Evolutionary conservation across 352 stramenopile genomes (phyloP).

Genomic region (Pseudoperonospora humuli): DNA sequence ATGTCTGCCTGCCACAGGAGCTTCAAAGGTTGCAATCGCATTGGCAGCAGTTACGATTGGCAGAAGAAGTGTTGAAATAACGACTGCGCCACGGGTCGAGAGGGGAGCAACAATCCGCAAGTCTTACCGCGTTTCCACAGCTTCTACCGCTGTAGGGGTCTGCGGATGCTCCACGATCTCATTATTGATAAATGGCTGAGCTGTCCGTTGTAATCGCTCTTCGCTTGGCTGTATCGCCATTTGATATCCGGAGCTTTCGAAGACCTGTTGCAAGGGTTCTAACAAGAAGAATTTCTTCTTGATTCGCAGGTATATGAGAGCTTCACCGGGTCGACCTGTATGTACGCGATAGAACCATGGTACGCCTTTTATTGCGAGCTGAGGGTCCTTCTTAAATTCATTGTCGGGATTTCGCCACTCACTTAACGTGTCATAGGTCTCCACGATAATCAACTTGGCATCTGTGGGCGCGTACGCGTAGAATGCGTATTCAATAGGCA

Average conservation of each 20-base stretch:
- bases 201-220: not conserved
- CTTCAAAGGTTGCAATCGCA: not conserved
- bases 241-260: slow-evolving; percentile 14
- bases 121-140: slow-evolving; percentile 3
- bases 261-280: slow-evolving; percentile 22
- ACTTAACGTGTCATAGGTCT: slow-evolving; percentile 55
- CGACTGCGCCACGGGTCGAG: slow-evolving; percentile 6
- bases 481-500: slow-evolving; percentile 65
- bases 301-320: slow-evolving; percentile 24
- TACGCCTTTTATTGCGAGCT: slow-evolving; percentile 50
- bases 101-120: slow-evolving; percentile 4
- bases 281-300: slow-evolving; percentile 33
- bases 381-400: slow-evolving; percentile 47
- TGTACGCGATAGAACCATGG: slow-evolving; percentile 52
- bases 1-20: not conserved
- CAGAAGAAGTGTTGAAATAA: not conserved
- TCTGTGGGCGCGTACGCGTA: slow-evolving; percentile 53
- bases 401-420: slow-evolving; percentile 66
- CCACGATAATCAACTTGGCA: slow-evolving; percentile 41
- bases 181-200: not conserved
- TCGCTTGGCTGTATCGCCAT: slow-evolving; percentile 1
- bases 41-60: not conserved
- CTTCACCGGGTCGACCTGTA: slow-evolving; percentile 22
- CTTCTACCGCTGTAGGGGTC: not conserved
- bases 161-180: not conserved